Base-by-base conservation (phyloP, 2,329 filamentous ascomycete genomes). In the Paracorniculantispora psalliotae region DNA sequence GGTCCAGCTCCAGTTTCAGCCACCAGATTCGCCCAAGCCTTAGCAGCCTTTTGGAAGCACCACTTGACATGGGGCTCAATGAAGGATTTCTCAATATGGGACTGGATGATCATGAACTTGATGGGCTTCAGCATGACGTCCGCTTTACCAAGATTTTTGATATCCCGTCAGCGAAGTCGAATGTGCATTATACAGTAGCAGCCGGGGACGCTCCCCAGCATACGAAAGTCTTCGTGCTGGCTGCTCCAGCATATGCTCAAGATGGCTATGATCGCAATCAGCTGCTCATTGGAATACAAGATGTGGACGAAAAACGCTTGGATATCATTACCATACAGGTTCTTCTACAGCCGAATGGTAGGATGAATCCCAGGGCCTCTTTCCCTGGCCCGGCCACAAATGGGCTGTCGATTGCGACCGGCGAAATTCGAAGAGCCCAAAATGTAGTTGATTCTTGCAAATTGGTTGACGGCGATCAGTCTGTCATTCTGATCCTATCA, bases 381-480 rank as follows among this genome's bases (percentile, higher is more conserved):
- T 46, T 43, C n/a, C 21, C 48, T 30, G 26, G 30, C 17, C 21
- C 37, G 15, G 12, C 46, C 17, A 41, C 44, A 3, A 61, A 57
- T 37, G 57, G 51, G 19, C 13, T 62, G 35, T 58, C 62, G 6
- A 52, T 62, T 33, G 63, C 68, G 8, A 67, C 72, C 35, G 77
- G 80, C 1, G 78, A 83, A 52, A 73, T 81, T 33, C 78, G 82
- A 55, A 82, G 85, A 66, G 85, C 84, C 9, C 80, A 88, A 59
- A 86, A 85, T 62, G 84, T 92, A 17, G 80, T 86, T 26, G 89
- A 92, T 72, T 89, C 87, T 7, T 90, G 87, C 71, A 89, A 85
- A 65, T 71, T 92, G 46, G 77, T 80, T 4, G 89, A 92, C 69
- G 86, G 86, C 1, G 77, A 80, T 26, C 77, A 88, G 57, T 84